Percentiles rank a stretch among this genome's conserved stretches.
Evolutionary conservation across 2,329 filamentous ascomycete genomes (phyloP).

Genomic region (Aspergillus caelatus): DNA sequence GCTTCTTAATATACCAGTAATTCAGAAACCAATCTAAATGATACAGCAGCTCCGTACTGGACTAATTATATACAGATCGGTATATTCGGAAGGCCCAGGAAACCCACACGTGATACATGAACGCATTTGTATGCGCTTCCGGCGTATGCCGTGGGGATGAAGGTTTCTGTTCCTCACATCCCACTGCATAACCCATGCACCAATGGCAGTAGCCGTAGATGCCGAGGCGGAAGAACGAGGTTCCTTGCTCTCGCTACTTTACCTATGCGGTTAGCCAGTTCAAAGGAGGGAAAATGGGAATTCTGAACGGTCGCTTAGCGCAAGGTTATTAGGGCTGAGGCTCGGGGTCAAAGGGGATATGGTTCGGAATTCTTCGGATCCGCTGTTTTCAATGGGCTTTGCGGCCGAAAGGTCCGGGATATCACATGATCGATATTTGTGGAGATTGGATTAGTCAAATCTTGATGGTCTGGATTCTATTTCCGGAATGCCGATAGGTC

Average conservation of each 20-base stretch:
- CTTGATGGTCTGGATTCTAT: not conserved
- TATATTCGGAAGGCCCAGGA: not conserved
- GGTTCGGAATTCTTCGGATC: constrained; percentile 25
- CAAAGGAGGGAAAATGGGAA: not conserved
- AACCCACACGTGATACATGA: constrained; percentile 9
- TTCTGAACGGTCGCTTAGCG: constrained; percentile 15
- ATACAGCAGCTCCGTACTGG: not conserved
- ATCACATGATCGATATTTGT: constrained; percentile 11
- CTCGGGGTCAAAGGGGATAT: constrained; percentile 8
- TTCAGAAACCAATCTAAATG: not conserved
- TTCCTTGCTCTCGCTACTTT: constrained; percentile 1
- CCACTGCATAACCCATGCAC: not conserved
- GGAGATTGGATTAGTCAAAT: constrained; percentile 1
- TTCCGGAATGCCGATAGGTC: constrained; percentile 1
- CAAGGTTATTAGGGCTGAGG: constrained; percentile 20
- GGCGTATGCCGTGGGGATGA: constrained; percentile 16
- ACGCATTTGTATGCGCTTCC: constrained; percentile 13
- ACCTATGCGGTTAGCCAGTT: constrained; percentile 1
- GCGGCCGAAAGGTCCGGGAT: constrained; percentile 14
- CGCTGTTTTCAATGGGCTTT: not conserved
- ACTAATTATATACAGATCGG: not conserved
- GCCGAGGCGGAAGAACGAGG: not conserved
- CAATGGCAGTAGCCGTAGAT: not conserved
- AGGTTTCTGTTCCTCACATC: constrained; percentile 7
- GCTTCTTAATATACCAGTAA: not conserved